phyloP scores from a whole-genome alignment of 1,284 basidiomycete species.

The Golubevia sp. region DNA sequence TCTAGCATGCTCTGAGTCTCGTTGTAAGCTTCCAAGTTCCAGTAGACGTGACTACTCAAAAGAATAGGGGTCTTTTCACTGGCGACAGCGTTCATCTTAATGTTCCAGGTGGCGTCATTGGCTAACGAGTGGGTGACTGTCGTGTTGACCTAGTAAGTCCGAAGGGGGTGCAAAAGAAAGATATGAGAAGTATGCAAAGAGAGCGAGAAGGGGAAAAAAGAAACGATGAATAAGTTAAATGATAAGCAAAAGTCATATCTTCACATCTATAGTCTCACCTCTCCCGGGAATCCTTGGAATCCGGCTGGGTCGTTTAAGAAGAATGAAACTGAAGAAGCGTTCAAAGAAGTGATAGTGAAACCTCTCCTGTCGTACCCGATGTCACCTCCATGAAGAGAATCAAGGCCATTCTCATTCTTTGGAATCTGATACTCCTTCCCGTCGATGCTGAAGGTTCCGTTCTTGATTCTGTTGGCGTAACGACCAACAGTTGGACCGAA shows the following conservation, averaged over 20 bases:
- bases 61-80: conserved; percentile 36
- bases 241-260: neutral
- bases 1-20: conserved; percentile 24
- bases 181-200: too few species aligned
- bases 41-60: conserved; percentile 47
- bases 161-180: too few species aligned
- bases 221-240: too few species aligned
- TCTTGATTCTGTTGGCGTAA: conserved; percentile 54
- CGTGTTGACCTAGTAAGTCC: too few species aligned
- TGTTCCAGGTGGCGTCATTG: conserved; percentile 28
- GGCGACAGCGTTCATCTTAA: conserved; percentile 34
- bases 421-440: conserved; percentile 37
- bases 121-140: conserved; percentile 19
- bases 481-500: conserved; percentile 46
- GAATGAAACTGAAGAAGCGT: conserved; percentile 25
- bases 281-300: conserved; percentile 45
- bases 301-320: conserved; percentile 34
- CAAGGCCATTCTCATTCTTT: conserved; percentile 44
- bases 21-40: conserved; percentile 43
- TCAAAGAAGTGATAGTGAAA: conserved; percentile 21
- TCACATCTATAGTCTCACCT: conserved; percentile 16
- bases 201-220: too few species aligned
- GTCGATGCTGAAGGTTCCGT: conserved; percentile 45
- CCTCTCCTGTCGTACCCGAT: conserved; percentile 40
- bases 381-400: conserved; percentile 43